These are phyloP conservation scores for Gloeophyllum trabeum DNA, from an alignment of 768 basidiomycete species.

Conservation along the genomic window DNA sequence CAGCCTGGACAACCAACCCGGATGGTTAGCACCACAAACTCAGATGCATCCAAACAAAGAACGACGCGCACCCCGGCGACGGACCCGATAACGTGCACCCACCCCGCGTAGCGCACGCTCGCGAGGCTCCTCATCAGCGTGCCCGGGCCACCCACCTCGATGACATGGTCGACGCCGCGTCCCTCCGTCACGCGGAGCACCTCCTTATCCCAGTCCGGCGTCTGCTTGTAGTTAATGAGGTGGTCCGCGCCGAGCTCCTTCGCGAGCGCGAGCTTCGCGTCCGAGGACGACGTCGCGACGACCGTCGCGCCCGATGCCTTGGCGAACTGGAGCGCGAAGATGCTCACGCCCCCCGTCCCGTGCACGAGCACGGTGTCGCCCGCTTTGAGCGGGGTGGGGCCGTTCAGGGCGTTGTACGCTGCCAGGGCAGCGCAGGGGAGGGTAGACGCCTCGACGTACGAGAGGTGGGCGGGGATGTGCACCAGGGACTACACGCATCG, in stretches of 20 bases:
- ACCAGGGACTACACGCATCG: constrained; percentile 26
- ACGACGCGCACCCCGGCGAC: constrained; percentile 18
- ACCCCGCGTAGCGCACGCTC: constrained; percentile 28
- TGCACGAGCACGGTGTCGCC: constrained; percentile 48
- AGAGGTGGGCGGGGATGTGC: constrained; percentile 40
- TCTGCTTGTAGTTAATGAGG: constrained; percentile 51
- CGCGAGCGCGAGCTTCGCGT: constrained; percentile 45
- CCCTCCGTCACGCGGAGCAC: constrained; percentile 25
- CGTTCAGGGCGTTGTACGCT: constrained; percentile 48
- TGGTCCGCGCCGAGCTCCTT: constrained; percentile 39
- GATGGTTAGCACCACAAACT: not conserved
- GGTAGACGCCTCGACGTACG: constrained; percentile 54
- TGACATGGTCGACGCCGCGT: constrained; percentile 23
- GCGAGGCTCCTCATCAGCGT: constrained; percentile 34
- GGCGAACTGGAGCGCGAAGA: constrained; percentile 51
- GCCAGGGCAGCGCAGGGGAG: constrained; percentile 54
- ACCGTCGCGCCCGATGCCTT: constrained; percentile 52
- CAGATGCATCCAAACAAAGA: not conserved
- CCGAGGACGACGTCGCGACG: constrained; percentile 58
- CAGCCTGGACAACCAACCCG: constrained; percentile 23
- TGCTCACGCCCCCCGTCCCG: constrained; percentile 47
- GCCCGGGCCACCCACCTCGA: constrained; percentile 43
- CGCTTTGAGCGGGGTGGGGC: constrained; percentile 36
- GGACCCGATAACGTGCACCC: constrained; percentile 38
- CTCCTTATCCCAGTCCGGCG: constrained; percentile 47